These are phyloP conservation scores for Tilletia caries DNA, from an alignment of 1,284 basidiomycete genomes.

Conservation along the genomic window DNA sequence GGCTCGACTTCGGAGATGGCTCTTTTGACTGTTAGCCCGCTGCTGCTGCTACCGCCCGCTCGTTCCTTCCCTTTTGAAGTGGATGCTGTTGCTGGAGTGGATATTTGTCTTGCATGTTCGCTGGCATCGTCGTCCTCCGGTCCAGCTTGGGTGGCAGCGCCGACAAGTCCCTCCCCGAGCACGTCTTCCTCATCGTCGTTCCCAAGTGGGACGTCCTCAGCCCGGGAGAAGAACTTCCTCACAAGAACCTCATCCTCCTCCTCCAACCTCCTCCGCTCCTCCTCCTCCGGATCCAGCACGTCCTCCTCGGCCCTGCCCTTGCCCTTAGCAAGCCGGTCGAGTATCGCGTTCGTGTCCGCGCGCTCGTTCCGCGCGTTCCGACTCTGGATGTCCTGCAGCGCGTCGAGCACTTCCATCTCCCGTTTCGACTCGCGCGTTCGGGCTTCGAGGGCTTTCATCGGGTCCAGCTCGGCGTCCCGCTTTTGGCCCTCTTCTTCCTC, in stretches of 20 bases:
- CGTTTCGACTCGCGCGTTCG: slow-evolving; percentile 84
- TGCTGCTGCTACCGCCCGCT: neutral
- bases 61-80: slow-evolving; percentile 5
- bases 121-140: too few relatives aligned
- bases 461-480: slow-evolving; percentile 67
- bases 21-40: slow-evolving; percentile 17
- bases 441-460: slow-evolving; percentile 94
- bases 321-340: slow-evolving; percentile 23
- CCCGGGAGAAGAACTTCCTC: slow-evolving; percentile 76
- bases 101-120: too few relatives aligned
- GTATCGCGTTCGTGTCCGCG: slow-evolving; percentile 44
- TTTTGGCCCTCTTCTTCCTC: slow-evolving; percentile 28
- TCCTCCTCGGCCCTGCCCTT: slow-evolving; percentile 22
- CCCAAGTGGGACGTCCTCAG: slow-evolving; percentile 52
- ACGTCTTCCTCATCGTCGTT: slow-evolving; percentile 20
- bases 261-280: slow-evolving; percentile 55
- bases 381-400: slow-evolving; percentile 87
- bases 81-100: too few relatives aligned
- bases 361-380: slow-evolving; percentile 88
- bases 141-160: too few relatives aligned
- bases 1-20: slow-evolving; percentile 31
- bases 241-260: slow-evolving; percentile 90
- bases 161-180: slow-evolving; percentile 19
- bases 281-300: slow-evolving; percentile 22
- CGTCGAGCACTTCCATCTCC: slow-evolving; percentile 98